Percentiles rank a stretch among this genome's conserved stretches.
Conservation (phyloP, 2,329 filamentous ascomycete species). For the Trichoderma simmonsii region DNA sequence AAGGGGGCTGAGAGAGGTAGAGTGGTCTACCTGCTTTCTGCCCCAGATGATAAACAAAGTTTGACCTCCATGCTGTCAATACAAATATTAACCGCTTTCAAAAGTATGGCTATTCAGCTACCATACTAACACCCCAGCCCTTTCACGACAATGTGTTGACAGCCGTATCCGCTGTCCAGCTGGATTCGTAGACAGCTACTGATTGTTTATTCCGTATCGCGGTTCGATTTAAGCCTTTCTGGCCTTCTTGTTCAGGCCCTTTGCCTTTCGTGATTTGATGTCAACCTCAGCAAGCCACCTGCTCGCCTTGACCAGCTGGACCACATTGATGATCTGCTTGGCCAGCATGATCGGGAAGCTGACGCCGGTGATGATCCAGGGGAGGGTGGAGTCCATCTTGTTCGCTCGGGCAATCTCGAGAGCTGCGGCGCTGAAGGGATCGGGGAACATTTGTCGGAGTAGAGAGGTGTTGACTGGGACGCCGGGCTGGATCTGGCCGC, state of each 20-base stretch:
- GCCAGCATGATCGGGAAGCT: slow-evolving; percentile 83
- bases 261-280: slow-evolving; percentile 55
- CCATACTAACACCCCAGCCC: neutral
- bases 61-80: neutral
- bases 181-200: neutral
- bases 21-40: neutral
- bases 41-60: neutral
- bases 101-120: neutral
- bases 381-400: slow-evolving; percentile 73
- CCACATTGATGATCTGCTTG: slow-evolving; percentile 92
- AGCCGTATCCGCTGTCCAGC: neutral
- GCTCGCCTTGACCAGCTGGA: slow-evolving; percentile 92
- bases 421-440: slow-evolving; percentile 87
- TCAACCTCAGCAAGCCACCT: slow-evolving; percentile 94
- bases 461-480: slow-evolving; percentile 67
- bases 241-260: slow-evolving; percentile 50
- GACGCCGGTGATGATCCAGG: slow-evolving; percentile 71
- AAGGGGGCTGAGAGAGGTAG: neutral
- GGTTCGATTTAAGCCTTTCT: neutral
- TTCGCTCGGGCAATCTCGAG: slow-evolving; percentile 91
- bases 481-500: slow-evolving; percentile 58
- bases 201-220: neutral
- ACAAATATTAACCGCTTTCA: neutral
- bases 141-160: neutral
- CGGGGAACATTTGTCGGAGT: slow-evolving; percentile 74